These are phyloP conservation scores for Xylaria venustula DNA, from an alignment of 495 filamentous ascomycete species.

Conservation along the genomic window DNA sequence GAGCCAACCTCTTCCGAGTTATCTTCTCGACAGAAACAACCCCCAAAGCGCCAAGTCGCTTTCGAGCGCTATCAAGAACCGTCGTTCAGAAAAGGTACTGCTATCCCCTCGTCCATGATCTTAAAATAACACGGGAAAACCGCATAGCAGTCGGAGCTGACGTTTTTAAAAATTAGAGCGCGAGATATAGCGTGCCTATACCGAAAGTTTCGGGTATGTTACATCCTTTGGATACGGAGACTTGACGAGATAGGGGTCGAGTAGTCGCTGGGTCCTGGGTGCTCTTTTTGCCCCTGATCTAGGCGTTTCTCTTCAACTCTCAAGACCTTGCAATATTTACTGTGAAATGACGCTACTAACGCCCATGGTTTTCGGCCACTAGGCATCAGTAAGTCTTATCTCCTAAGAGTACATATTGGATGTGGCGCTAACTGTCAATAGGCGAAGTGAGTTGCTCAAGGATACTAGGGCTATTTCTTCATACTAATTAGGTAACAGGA, in stretches of 20 bases:
- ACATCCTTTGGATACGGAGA: conserved; percentile 28
- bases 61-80: conserved; percentile 81
- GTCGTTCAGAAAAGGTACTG: conserved; percentile 38
- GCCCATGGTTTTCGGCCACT: not conserved
- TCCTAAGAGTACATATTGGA: not conserved
- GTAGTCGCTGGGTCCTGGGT: not conserved
- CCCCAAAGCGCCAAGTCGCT: conserved; percentile 88
- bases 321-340: not conserved
- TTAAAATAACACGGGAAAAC: conserved; percentile 13
- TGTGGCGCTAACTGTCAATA: not conserved
- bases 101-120: not conserved
- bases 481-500: conserved; percentile 52
- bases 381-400: conserved; percentile 12
- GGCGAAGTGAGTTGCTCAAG: not conserved
- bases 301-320: not conserved
- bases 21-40: conserved; percentile 86
- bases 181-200: conserved; percentile 91
- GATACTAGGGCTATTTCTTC: not conserved
- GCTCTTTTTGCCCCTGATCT: not conserved
- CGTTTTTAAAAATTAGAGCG: conserved; percentile 53
- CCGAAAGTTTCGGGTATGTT: conserved; percentile 92
- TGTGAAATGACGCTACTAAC: not conserved
- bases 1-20: conserved; percentile 73
- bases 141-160: conserved; percentile 59
- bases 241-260: not conserved